These are phyloP conservation scores for Fusarium illudens DNA, from an alignment of 2,329 filamentous ascomycete genomes.

Conservation along the genomic window DNA sequence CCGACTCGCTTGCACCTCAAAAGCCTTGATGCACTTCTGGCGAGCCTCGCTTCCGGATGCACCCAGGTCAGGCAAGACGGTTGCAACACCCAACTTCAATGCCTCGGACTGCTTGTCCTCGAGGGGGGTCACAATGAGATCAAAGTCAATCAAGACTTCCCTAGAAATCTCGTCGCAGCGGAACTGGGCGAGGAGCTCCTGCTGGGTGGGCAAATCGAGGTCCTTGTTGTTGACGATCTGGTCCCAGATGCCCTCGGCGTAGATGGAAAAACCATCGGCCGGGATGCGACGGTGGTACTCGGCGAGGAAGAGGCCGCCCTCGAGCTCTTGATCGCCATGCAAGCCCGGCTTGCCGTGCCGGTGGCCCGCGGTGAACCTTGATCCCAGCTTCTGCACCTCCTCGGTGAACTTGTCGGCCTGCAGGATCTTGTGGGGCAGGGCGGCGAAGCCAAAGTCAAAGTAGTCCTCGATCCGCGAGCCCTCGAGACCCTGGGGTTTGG, in stretches of 20 bases:
- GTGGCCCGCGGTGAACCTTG: conserved; percentile 83
- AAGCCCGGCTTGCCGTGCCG: conserved; percentile 71
- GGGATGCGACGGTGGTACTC: conserved; percentile 97
- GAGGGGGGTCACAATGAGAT: conserved; percentile 80
- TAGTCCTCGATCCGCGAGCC: conserved; percentile 93
- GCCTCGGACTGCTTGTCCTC: conserved; percentile 86
- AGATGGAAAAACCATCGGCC: conserved; percentile 94
- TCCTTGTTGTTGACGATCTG: conserved; percentile 99
- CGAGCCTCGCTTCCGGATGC: conserved; percentile 76
- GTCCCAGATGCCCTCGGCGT: conserved; percentile 95
- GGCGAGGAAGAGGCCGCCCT: conserved; percentile 85
- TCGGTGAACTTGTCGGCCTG: conserved; percentile 89
- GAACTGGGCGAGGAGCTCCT: conserved; percentile 96
- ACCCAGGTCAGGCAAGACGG: conserved; percentile 80
- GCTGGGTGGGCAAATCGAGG: conserved; percentile 93
- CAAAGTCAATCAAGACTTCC: conserved; percentile 86
- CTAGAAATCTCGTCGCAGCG: conserved; percentile 95
- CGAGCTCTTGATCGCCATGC: conserved; percentile 73
- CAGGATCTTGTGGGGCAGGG: conserved; percentile 94
- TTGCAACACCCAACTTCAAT: conserved; percentile 73
- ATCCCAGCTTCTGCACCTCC: conserved; percentile 81
- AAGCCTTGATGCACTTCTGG: conserved; percentile 78
- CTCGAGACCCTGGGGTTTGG: conserved; percentile 90
- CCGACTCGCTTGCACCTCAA: conserved; percentile 87
- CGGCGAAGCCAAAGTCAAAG: conserved; percentile 97